phyloP scores from a whole-genome alignment of 352 stramenopile genomes.

The Albugo laibachii region DNA sequence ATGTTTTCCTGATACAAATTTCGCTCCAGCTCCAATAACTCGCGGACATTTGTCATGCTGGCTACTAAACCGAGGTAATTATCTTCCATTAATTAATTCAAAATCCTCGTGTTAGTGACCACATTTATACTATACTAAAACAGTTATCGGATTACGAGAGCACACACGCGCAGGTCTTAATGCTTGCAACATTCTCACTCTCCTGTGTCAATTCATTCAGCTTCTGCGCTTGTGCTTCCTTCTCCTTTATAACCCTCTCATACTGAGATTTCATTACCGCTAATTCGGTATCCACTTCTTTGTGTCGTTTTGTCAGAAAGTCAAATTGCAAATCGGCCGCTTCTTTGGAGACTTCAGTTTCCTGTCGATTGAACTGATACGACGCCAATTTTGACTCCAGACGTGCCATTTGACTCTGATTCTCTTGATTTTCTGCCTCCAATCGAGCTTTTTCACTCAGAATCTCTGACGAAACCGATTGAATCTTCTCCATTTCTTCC shows the following conservation, averaged over 20 bases:
- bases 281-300: slow-evolving; percentile 41
- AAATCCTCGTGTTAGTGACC: background rate
- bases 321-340: slow-evolving; percentile 45
- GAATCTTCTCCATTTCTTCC: slow-evolving; percentile 75
- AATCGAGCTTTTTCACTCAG: slow-evolving; percentile 48
- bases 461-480: slow-evolving; percentile 46
- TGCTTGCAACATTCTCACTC: slow-evolving; percentile 36
- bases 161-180: slow-evolving; percentile 35
- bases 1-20: slow-evolving; percentile 75
- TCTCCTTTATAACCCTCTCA: slow-evolving; percentile 56
- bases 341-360: slow-evolving; percentile 55
- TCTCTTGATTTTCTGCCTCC: slow-evolving; percentile 37
- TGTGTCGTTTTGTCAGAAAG: slow-evolving; percentile 29
- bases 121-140: background rate
- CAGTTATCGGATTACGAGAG: slow-evolving; percentile 23
- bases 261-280: slow-evolving; percentile 39
- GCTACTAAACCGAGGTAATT: background rate
- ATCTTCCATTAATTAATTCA: background rate
- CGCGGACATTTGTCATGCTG: slow-evolving; percentile 19
- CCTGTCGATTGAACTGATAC: slow-evolving; percentile 35
- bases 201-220: slow-evolving; percentile 56
- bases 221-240: slow-evolving; percentile 62
- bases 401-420: slow-evolving; percentile 42
- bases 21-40: slow-evolving; percentile 59
- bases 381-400: slow-evolving; percentile 47